phyloP scores from a whole-genome alignment of 2,329 filamentous ascomycete genomes.

The Pseudodiploospora longispora region DNA sequence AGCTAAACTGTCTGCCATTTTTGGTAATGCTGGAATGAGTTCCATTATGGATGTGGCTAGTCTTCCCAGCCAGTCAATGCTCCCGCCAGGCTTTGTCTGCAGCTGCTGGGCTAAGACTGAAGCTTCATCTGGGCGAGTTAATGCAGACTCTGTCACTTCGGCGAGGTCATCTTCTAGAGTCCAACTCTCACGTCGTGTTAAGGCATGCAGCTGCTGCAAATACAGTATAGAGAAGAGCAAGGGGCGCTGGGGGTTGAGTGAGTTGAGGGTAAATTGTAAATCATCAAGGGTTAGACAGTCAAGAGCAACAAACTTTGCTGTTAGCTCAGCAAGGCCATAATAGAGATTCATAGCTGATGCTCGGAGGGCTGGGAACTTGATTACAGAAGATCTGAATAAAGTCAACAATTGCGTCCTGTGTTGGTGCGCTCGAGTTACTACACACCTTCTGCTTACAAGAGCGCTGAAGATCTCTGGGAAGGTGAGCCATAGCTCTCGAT shows the following conservation, averaged over 20 bases:
- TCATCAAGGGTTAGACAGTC: constrained; percentile 28
- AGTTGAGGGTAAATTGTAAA: constrained; percentile 1
- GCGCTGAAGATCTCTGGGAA: constrained; percentile 41
- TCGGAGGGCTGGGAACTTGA: constrained; percentile 19
- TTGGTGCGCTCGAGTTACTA: background rate
- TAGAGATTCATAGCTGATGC: constrained; percentile 28
- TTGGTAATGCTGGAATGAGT: constrained; percentile 38
- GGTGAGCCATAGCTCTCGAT: constrained; percentile 42
- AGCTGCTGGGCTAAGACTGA: constrained; percentile 37
- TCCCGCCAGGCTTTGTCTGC: constrained; percentile 30
- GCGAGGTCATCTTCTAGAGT: constrained; percentile 10
- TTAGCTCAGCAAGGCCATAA: constrained; percentile 36
- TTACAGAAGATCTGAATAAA: constrained; percentile 16
- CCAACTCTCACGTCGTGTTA: constrained; percentile 14
- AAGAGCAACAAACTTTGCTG: constrained; percentile 43
- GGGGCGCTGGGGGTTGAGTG: constrained; percentile 11
- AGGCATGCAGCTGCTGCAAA: constrained; percentile 34
- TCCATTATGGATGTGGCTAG: constrained; percentile 33
- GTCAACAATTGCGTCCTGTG: background rate
- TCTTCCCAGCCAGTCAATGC: constrained; percentile 33
- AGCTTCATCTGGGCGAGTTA: constrained; percentile 13
- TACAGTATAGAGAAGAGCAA: constrained; percentile 28
- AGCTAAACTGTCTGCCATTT: constrained; percentile 35
- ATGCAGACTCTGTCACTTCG: constrained; percentile 4
- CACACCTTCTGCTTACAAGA: constrained; percentile 32